A percentile compares a stretch with the other conserved stretches of the same genome.
Conservation (phyloP, 2,329 filamentous ascomycete genomes). For the Penicillium sp. region DNA sequence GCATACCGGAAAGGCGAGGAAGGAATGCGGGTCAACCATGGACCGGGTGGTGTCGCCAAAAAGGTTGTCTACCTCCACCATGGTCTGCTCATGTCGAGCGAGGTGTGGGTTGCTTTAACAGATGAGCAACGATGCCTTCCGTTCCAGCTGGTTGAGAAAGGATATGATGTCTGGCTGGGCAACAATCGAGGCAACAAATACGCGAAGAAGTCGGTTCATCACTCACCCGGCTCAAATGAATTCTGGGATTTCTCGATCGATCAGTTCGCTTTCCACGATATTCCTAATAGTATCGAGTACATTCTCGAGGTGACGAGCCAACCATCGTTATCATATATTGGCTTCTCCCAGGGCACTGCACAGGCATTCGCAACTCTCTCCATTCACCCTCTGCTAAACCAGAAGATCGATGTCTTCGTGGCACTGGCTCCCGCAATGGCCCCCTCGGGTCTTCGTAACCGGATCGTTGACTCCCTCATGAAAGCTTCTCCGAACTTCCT, state of each 20-base stretch:
- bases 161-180: slow-evolving; percentile 96
- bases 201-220: slow-evolving; percentile 86
- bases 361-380: slow-evolving; percentile 94
- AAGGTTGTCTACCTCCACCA: slow-evolving; percentile 93
- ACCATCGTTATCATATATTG: slow-evolving; percentile 88
- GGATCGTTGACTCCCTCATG: slow-evolving; percentile 88
- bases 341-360: slow-evolving; percentile 95
- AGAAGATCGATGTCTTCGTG: slow-evolving; percentile 94
- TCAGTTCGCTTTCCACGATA: slow-evolving; percentile 96
- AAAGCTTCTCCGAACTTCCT: slow-evolving; percentile 92
- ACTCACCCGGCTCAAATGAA: slow-evolving; percentile 71
- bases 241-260: slow-evolving; percentile 99
- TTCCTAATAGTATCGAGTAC: slow-evolving; percentile 91
- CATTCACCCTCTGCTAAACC: slow-evolving; percentile 88
- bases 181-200: slow-evolving; percentile 99
- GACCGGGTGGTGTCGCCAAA: slow-evolving; percentile 70
- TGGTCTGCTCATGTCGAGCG: slow-evolving; percentile 96
- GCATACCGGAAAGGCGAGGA: slow-evolving; percentile 84
- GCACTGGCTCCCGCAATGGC: slow-evolving; percentile 96
- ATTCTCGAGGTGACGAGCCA: slow-evolving; percentile 83
- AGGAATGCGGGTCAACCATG: slow-evolving; percentile 73
- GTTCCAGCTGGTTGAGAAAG: slow-evolving; percentile 84
- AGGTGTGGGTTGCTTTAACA: slow-evolving; percentile 95
- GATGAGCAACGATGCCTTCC: slow-evolving; percentile 84
- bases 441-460: slow-evolving; percentile 85